Conservation (phyloP, 2,329 filamentous ascomycete genomes). For the Fusarium acutatum region DNA sequence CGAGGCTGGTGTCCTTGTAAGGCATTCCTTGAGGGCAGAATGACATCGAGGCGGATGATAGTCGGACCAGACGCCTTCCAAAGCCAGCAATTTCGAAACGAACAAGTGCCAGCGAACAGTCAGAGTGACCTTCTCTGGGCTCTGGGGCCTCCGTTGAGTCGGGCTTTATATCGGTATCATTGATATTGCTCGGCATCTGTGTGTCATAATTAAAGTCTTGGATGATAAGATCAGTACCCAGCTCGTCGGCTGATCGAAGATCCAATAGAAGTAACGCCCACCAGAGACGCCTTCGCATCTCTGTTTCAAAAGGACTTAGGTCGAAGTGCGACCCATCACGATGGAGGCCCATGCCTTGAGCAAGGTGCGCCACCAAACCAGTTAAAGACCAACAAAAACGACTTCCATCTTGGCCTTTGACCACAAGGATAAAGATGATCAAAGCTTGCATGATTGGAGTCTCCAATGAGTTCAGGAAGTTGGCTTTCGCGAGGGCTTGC, state of each 20-base stretch:
- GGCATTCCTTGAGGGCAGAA: conserved; percentile 42
- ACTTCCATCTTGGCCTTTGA: conserved; percentile 57
- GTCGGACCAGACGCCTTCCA: conserved; percentile 47
- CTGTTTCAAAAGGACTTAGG: conserved; percentile 65
- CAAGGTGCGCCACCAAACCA: conserved; percentile 65
- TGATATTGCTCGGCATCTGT: conserved; percentile 58
- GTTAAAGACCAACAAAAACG: conserved; percentile 69
- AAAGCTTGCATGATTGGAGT: conserved; percentile 67
- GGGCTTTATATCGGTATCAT: conserved; percentile 58
- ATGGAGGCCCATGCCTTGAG: conserved; percentile 68
- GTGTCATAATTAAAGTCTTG: conserved; percentile 56
- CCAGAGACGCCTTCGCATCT: conserved; percentile 69
- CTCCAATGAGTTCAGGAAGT: conserved; percentile 66
- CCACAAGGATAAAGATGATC: conserved; percentile 62
- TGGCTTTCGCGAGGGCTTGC: conserved; percentile 64
- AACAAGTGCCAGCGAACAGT: conserved; percentile 59
- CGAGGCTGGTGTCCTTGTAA: conserved; percentile 39
- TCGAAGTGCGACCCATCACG: conserved; percentile 61
- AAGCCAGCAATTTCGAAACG: conserved; percentile 61
- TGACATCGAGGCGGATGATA: conserved; percentile 46
- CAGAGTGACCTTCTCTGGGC: conserved; percentile 60
- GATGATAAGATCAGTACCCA: conserved; percentile 58
- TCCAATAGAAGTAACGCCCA: conserved; percentile 68
- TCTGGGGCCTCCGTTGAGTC: conserved; percentile 57
- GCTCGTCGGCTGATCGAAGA: conserved; percentile 62